phyloP scores from a whole-genome alignment of 2,329 filamentous ascomycete species.

The Paraphaeosphaeria minitans region DNA sequence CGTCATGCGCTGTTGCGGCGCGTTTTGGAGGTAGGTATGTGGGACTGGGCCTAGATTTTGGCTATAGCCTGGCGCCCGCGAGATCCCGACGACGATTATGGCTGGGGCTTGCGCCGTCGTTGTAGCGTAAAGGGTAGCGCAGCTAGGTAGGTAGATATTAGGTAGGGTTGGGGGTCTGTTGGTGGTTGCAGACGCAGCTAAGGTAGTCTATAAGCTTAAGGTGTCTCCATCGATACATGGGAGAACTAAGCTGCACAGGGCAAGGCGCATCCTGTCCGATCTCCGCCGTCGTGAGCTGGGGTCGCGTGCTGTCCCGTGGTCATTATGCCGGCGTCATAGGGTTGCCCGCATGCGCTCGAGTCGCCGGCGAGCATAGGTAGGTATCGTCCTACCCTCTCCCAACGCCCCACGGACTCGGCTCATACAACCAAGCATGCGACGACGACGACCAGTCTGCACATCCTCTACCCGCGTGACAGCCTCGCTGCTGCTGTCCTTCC shows the following conservation, averaged over 20 bases:
- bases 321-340: background rate
- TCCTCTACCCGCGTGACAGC: slow-evolving; percentile 69
- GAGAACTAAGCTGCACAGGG: slow-evolving; percentile 9
- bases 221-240: slow-evolving; percentile 1
- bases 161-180: background rate
- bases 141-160: too few relatives aligned
- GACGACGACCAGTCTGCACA: slow-evolving; percentile 41
- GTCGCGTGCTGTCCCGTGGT: slow-evolving; percentile 1
- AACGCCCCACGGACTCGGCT: background rate
- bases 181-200: background rate
- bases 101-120: background rate
- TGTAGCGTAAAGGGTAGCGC: background rate
- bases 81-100: background rate
- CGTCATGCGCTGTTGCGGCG: slow-evolving; percentile 41
- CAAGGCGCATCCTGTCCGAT: background rate
- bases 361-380: background rate
- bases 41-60: slow-evolving; percentile 13
- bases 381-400: background rate
- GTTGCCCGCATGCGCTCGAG: slow-evolving; percentile 1
- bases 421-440: slow-evolving; percentile 30
- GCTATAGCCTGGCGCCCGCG: background rate
- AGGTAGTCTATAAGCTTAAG: too few relatives aligned
- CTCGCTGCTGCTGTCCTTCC: slow-evolving; percentile 67
- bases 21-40: slow-evolving; percentile 17
- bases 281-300: background rate